phyloP scores from a whole-genome alignment of 768 basidiomycete genomes.

The Suillus ampliporus region DNA sequence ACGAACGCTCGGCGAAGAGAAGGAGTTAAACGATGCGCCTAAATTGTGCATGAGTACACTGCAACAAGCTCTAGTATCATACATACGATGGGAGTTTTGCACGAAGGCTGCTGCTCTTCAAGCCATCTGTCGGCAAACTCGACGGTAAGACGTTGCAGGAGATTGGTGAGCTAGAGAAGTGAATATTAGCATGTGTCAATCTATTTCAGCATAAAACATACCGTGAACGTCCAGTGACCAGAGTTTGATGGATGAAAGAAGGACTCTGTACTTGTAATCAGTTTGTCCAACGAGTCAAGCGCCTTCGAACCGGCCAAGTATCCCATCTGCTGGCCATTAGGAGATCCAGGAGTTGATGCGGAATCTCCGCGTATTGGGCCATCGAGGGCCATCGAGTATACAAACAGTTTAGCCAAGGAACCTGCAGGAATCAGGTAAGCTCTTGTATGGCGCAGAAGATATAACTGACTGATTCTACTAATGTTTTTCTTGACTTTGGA shows the following conservation, averaged over 20 bases:
- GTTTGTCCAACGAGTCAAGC: conserved; percentile 82
- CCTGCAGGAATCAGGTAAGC: conserved; percentile 43
- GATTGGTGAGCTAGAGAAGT: conserved; percentile 72
- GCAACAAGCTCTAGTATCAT: not conserved
- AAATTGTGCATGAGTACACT: conserved; percentile 9
- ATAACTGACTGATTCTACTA: conserved; percentile 59
- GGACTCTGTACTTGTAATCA: conserved; percentile 91
- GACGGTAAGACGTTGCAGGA: conserved; percentile 74
- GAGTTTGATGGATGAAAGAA: conserved; percentile 97
- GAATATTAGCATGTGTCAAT: conserved; percentile 15
- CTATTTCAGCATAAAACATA: conserved; percentile 9
- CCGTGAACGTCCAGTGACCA: conserved; percentile 73
- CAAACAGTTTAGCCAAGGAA: conserved; percentile 81
- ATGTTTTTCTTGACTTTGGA: conserved; percentile 72
- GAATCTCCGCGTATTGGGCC: conserved; percentile 58
- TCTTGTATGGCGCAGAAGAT: not conserved
- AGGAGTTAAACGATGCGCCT: conserved; percentile 81
- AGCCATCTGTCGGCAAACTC: conserved; percentile 83
- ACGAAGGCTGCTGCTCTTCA: conserved; percentile 77
- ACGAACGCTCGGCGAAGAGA: conserved; percentile 86
- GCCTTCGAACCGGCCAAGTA: conserved; percentile 86
- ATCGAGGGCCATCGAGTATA: conserved; percentile 91
- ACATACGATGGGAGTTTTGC: conserved; percentile 77
- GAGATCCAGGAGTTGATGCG: conserved; percentile 52
- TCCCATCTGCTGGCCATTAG: conserved; percentile 50